Evolutionary conservation across 768 basidiomycete genomes (phyloP), one percentile per base, ranked within the genome.

Genomic region (Atractiella rhizophila): DNA sequence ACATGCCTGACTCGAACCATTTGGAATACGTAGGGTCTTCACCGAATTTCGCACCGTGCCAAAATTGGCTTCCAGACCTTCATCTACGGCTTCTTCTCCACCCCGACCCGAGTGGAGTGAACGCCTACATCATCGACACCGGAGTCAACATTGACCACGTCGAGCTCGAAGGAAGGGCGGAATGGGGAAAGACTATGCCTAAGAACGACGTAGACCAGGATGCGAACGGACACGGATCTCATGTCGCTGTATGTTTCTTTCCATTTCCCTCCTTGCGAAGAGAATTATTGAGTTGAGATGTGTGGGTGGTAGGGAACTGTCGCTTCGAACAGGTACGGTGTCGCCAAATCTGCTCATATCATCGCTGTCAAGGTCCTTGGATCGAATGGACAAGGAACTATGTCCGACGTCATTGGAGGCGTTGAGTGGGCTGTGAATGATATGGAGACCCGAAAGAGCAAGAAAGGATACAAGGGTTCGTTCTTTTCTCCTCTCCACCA

Each of bases 131-230:
- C 35, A 62, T 66, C 39, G 64, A 66, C 51, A 65, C 64, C 19
- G 83, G 85, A 53, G 78, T 98, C 68, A 77, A 86, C 63, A 57
- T 77, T 46, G 43, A 68, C 9, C 91, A 96, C 58, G 62, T 63
- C 18, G 79, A 94, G 52, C 86, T 96, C 51, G 71, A 76, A 53
- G 82, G 78, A 19, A 80, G 85, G 44, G 83, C 83, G 1, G 40
- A 42, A 11, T 96, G 91, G 91, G 91, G 88, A 34, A 76, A 73
- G 66, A 96, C 91, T 16, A 68, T 96, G 47, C 83, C 88, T 7
- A 37, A 54, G 52, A 71, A 49, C 42, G 43, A 88, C 49, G 67
- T 66, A 4, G 88, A 96, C 51, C 68, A 70, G 48, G 91, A 96
- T 52, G 79, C 72, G 42, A 94, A 96, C 59, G 91, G 91, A 47